A percentile compares a stretch with the other conserved stretches of the same genome.
Evolutionary conservation across 192 early-diverging fungal genomes (phyloP).

Genomic region (Linderina pennispora): DNA sequence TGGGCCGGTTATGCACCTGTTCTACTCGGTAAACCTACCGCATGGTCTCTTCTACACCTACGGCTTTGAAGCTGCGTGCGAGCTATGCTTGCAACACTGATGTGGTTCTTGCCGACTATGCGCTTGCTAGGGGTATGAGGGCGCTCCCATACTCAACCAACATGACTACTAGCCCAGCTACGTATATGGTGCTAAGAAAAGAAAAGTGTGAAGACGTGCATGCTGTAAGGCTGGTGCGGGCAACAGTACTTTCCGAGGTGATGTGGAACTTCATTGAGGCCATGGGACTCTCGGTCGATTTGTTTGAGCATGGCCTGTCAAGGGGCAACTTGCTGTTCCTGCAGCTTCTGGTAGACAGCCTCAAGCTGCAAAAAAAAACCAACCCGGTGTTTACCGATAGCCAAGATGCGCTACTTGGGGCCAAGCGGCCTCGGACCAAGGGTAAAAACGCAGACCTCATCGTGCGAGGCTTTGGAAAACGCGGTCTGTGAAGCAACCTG

Average conservation of each 20-base stretch:
- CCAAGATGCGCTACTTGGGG: neutral
- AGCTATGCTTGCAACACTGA: neutral
- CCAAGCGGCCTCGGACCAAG: neutral
- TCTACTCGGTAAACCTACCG: neutral
- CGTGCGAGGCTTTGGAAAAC: neutral
- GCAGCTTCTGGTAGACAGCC: neutral
- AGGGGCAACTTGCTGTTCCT: neutral
- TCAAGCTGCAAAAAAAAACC: neutral
- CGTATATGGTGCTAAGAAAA: constrained; percentile 10
- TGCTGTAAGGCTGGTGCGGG: constrained; percentile 47
- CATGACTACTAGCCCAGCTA: neutral
- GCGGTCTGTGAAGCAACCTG: neutral
- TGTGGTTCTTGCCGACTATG: neutral
- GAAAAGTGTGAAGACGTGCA: constrained; percentile 14
- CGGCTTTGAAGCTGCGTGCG: neutral
- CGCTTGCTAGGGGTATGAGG: neutral
- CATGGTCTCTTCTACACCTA: neutral
- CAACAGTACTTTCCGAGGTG: constrained; percentile 43
- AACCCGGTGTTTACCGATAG: neutral
- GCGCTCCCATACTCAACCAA: neutral
- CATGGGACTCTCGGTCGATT: constrained; percentile 5
- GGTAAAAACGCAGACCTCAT: neutral
- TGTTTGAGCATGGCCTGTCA: neutral
- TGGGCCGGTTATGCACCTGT: neutral
- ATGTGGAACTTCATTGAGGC: constrained; percentile 45